Percentiles rank a stretch among this genome's conserved stretches.
phyloP scores from a whole-genome alignment of 495 filamentous ascomycete species.

The Chaetomium fimeti region DNA sequence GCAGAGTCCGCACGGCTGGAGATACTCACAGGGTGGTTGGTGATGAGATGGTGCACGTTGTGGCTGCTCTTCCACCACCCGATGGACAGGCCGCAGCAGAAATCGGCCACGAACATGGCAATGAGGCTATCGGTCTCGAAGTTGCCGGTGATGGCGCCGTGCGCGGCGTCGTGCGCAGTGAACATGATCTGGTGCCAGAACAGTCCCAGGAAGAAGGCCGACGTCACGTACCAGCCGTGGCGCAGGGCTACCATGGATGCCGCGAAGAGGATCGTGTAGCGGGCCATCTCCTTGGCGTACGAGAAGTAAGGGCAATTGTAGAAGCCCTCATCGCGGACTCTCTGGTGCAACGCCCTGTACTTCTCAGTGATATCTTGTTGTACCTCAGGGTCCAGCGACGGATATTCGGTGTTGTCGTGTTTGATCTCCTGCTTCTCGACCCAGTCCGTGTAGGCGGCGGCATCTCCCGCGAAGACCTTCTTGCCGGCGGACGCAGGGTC shows the following conservation, averaged over 20 bases:
- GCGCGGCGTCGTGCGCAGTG: constrained; percentile 91
- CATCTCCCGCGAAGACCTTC: not conserved
- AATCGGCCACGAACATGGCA: constrained; percentile 87
- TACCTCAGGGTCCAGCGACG: constrained; percentile 66
- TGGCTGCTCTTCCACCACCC: constrained; percentile 98
- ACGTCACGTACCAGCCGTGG: constrained; percentile 69
- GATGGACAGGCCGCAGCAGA: constrained; percentile 81
- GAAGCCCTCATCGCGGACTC: constrained; percentile 69
- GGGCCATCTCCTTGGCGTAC: constrained; percentile 70
- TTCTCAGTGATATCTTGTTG: constrained; percentile 76
- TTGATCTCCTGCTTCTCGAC: constrained; percentile 57
- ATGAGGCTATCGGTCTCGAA: constrained; percentile 79
- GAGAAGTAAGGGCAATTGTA: constrained; percentile 82
- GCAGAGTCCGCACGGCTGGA: not conserved
- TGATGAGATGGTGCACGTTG: constrained; percentile 97
- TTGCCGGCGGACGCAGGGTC: not conserved
- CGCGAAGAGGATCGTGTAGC: constrained; percentile 71
- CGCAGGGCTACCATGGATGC: constrained; percentile 63
- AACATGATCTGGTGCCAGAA: constrained; percentile 98
- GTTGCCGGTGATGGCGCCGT: constrained; percentile 93
- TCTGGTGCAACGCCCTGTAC: constrained; percentile 71
- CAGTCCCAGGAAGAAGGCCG: constrained; percentile 73
- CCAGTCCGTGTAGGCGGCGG: constrained; percentile 56
- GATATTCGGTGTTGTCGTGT: constrained; percentile 76
- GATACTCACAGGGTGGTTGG: constrained; percentile 70